Conservation (phyloP, 2,329 filamentous ascomycete species). For the Neonectria magnoliae region DNA sequence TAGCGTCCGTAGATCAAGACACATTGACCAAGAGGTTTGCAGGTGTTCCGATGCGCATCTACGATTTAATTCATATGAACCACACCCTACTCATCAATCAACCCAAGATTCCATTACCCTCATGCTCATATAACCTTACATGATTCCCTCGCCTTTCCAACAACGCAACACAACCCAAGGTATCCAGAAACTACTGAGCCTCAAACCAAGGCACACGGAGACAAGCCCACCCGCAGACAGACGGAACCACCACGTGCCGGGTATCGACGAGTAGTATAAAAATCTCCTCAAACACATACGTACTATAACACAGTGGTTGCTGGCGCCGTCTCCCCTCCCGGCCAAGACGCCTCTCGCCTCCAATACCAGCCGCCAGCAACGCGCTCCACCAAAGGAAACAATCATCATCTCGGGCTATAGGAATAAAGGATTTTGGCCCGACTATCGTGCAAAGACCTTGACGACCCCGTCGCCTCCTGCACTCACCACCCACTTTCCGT, state of each 20-base stretch:
- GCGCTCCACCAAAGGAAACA: slow-evolving; percentile 22
- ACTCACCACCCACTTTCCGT: slow-evolving; percentile 93
- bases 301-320: slow-evolving; percentile 33
- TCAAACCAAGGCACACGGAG: slow-evolving; percentile 15
- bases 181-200: slow-evolving; percentile 17
- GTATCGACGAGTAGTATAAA: slow-evolving; percentile 48
- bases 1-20: too few relatives aligned
- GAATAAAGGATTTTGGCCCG: slow-evolving; percentile 10
- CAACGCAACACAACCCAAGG: not conserved
- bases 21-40: too few relatives aligned
- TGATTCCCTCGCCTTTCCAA: too few relatives aligned
- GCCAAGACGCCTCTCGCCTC: not conserved
- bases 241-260: slow-evolving; percentile 42
- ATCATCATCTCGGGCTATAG: not conserved
- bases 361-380: slow-evolving; percentile 16
- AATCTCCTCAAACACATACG: slow-evolving; percentile 28
- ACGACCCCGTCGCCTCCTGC: slow-evolving; percentile 95
- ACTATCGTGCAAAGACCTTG: slow-evolving; percentile 80
- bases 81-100: too few relatives aligned
- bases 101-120: too few relatives aligned
- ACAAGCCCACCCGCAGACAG: slow-evolving; percentile 15
- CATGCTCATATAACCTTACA: too few relatives aligned
- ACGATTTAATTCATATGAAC: too few relatives aligned
- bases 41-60: too few relatives aligned
- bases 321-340: slow-evolving; percentile 2